Conservation (phyloP, 164 flowering plant species). For the Chimonanthus praecox region DNA sequence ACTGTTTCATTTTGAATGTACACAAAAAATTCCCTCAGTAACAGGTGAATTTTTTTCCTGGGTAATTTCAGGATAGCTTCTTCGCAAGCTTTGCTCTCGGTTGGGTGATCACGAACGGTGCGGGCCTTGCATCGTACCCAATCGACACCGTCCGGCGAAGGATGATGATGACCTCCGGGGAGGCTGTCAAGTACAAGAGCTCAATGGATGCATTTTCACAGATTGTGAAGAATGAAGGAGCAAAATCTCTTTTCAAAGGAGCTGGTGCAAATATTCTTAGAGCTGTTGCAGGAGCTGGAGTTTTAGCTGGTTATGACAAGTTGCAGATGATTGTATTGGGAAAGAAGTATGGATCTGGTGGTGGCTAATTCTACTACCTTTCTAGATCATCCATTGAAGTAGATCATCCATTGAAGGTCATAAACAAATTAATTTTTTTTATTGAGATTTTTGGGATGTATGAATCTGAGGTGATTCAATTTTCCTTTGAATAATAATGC, state of each 20-base stretch:
- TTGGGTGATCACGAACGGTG: constrained; percentile 66
- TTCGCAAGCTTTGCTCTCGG: constrained; percentile 72
- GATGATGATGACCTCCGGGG: constrained; percentile 79
- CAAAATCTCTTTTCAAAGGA: constrained; percentile 64
- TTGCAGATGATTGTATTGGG: constrained; percentile 58
- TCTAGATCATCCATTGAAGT: constrained; percentile 18
- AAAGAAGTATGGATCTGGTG: constrained; percentile 68
- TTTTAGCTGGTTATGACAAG: constrained; percentile 70
- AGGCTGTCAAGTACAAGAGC: constrained; percentile 73
- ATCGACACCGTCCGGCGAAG: constrained; percentile 70
- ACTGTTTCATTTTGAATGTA: background rate
- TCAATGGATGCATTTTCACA: constrained; percentile 53
- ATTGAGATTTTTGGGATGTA: background rate
- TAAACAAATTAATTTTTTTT: constrained; percentile 28
- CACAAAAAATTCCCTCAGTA: background rate
- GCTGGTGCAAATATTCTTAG: constrained; percentile 72
- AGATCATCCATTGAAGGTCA: constrained; percentile 29
- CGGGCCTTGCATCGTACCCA: constrained; percentile 68
- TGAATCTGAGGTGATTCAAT: constrained; percentile 2
- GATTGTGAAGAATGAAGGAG: constrained; percentile 62
- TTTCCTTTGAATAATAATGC: constrained; percentile 24
- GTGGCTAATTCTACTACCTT: constrained; percentile 28
- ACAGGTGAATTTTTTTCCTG: background rate
- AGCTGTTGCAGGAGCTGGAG: constrained; percentile 77
- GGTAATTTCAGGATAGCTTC: constrained; percentile 56